Base-by-base conservation (phyloP, 2,329 filamentous ascomycete species). In the Beauveria bassiana region DNA sequence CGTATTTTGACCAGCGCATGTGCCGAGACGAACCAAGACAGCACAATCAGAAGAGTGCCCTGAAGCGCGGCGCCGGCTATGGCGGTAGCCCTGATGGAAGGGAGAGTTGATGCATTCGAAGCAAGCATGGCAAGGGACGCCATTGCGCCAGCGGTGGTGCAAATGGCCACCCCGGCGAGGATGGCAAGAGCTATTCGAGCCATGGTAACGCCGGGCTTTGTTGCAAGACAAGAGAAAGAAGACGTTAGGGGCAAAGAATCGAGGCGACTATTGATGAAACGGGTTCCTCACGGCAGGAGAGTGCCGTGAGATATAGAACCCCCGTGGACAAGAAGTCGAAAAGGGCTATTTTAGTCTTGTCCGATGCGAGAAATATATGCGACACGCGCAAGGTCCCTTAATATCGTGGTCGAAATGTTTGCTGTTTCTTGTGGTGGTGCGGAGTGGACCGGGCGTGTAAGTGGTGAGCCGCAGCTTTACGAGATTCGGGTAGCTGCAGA, bases 51-150 rank as follows among this genome's bases (percentile, higher is more conserved):
- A 64, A 42, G 47, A 66, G 68, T 24, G 76, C 71, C 68, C 66
- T 81, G 74, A 56, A 77, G 65, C 62, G 71, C 64, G 3, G 73
- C 70, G 8, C 77, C 74, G 26, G 77, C 67, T 20, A 75, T 70
- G 9, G 77, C 76, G 1, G 75, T 69, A 40, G 61, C 61, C 3
- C 18, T 28, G 31, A 22, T 28, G 16, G 47, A 18, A 26, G 54
- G 47, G 18, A 58, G 40, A 47, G 40, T 9, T 1, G 61, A 53
- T 12, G 42, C 5, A 28, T 49, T 40, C 2, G 42, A 46, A 2
- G 61, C 58, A 20, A 62, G 47, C 24, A 62, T 28, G 20, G 54
- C 61, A 10, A 58, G 28, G 42, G 46, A 47, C 18, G 47, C 47
- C 5, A 31, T 46, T 18, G 47, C 61, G 47, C 54, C 61, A 14